These are phyloP conservation scores for Endocalyx cinctus DNA, from an alignment of 2,329 filamentous ascomycete genomes.

Conservation along the genomic window DNA sequence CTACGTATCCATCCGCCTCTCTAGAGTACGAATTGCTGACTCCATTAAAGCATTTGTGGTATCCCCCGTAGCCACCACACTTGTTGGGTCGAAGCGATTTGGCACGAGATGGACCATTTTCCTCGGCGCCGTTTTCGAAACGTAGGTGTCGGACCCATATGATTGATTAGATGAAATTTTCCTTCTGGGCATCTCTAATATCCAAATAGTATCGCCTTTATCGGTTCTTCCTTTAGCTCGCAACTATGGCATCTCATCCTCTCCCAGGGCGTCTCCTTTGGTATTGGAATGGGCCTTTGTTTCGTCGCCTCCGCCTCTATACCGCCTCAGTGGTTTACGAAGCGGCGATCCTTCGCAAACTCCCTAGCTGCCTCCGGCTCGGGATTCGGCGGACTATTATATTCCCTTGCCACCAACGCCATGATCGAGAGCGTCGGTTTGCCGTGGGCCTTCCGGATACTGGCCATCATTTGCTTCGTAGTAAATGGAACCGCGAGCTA, in stretches of 20 bases:
- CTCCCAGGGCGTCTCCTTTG: slow-evolving; percentile 70
- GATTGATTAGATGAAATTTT: neutral
- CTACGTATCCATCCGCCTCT: neutral
- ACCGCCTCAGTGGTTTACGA: slow-evolving; percentile 70
- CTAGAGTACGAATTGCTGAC: neutral
- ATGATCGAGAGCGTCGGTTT: slow-evolving; percentile 63
- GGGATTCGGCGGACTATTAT: slow-evolving; percentile 69
- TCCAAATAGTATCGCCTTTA: slow-evolving; percentile 45
- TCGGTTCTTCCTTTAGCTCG: slow-evolving; percentile 65
- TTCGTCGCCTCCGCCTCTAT: slow-evolving; percentile 67
- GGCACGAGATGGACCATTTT: slow-evolving; percentile 63
- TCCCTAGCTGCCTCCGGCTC: slow-evolving; percentile 64
- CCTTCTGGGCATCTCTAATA: neutral
- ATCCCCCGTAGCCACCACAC: slow-evolving; percentile 61
- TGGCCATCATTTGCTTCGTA: slow-evolving; percentile 40
- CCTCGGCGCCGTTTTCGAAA: slow-evolving; percentile 60
- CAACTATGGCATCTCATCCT: slow-evolving; percentile 74
- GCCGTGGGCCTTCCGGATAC: slow-evolving; percentile 50
- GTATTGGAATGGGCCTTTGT: slow-evolving; percentile 71
- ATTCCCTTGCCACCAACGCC: slow-evolving; percentile 62
- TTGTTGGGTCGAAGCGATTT: slow-evolving; percentile 47
- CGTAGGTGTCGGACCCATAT: slow-evolving; percentile 26
- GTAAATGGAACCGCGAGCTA: slow-evolving; percentile 54
- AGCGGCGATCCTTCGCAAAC: slow-evolving; percentile 64
- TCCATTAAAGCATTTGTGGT: slow-evolving; percentile 52